phyloP scores from a whole-genome alignment of 768 basidiomycete species.

The Termitomyces sp. region DNA sequence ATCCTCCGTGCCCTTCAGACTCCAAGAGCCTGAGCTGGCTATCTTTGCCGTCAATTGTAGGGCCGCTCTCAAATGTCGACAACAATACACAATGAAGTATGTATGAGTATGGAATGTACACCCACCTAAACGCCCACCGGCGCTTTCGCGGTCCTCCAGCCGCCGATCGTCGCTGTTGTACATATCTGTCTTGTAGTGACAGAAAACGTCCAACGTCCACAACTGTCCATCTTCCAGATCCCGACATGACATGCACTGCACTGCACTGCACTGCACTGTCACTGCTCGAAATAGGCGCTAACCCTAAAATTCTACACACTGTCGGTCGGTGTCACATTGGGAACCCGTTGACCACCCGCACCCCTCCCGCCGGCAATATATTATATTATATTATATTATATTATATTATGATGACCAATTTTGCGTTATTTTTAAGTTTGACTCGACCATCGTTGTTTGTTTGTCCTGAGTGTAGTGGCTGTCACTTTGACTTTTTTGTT shows the following conservation, averaged over 20 bases:
- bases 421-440: conserved; percentile 7
- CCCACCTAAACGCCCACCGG: neutral
- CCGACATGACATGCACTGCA: conserved; percentile 5
- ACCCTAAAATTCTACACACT: conserved; percentile 4
- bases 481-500: neutral
- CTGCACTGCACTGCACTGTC: neutral
- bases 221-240: neutral
- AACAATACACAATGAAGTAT: no score
- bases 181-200: neutral
- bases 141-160: neutral
- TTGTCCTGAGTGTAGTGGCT: neutral
- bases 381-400: no score
- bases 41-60: neutral
- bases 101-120: neutral
- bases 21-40: neutral
- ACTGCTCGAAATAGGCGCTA: conserved; percentile 7
- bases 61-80: neutral
- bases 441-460: neutral
- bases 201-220: conserved; percentile 11
- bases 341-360: neutral
- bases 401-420: neutral
- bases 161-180: neutral
- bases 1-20: neutral
- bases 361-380: conserved; percentile 4
- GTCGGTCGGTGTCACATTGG: conserved; percentile 10